Base-by-base conservation (phyloP, 106 monocot species). In the Dioscorea zingiberensis region DNA sequence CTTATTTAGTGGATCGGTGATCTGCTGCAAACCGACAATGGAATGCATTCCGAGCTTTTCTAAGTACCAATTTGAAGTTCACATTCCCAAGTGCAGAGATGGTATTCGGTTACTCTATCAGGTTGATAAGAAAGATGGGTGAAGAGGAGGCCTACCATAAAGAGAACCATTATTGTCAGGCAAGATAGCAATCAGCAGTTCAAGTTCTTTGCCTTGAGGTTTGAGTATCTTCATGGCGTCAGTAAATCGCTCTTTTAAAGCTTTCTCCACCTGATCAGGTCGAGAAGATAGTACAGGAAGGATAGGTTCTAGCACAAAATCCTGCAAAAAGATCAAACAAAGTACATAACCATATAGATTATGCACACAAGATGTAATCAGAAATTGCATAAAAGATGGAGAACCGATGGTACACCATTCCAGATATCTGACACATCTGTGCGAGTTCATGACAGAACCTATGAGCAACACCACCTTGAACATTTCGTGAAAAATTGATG, bases 161-260 rank as follows among this genome's bases (percentile, higher is more conserved):
- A 97, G 77, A 65, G 95, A 77, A 44, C 95, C 95, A 83, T 95
- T 95, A 25, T 83, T 91, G 48, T 95, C 95, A 25, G 95, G 95
- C 67, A 95, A 77, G 61, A 95, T 85, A 18, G 86, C 91, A 65
- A 97, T 77, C 25, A 97, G 66, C 48, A 97, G 72, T 27, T 97
- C 88, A 64, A 97, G 84, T 63, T 88, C 88, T 65, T 76, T 88
- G 38, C 72, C 72, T 44, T 68, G 72, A 3, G 86, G 80, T 63
- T 66, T 83, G 15, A 94, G 73, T 70, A 46, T 72, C 47, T 25
- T 88, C 76, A 81, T 78, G 18, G 79, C 83, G 55, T 83, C 91
- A 44, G 67, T 65, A 68, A 73, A 97, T 10, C 79, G 60, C 13
- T 67, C 38, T 59, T 88, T 97, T 10, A 97, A 63, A 58, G 83